Percentiles rank a stretch among this genome's conserved stretches.
Conservation (phyloP, 805 yeast species). For the Grigorovia yakushimaensis region DNA sequence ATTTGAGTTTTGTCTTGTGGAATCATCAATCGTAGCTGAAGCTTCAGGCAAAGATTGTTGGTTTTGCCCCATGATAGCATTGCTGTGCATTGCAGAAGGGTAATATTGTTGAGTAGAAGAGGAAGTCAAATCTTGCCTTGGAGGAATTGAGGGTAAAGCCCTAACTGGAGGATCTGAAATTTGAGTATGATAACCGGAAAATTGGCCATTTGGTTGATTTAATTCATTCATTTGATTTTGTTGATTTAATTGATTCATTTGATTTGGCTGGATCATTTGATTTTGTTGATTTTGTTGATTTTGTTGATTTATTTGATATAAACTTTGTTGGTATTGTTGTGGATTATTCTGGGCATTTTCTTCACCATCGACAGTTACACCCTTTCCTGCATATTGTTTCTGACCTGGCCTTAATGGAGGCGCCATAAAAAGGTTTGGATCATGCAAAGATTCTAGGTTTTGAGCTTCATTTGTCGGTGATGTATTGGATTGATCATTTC, state of each 20-base stretch:
- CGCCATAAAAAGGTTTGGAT: slow-evolving; percentile 26
- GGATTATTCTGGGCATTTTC: not conserved
- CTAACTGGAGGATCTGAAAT: not conserved
- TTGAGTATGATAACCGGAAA: no score
- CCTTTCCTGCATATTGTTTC: slow-evolving; percentile 22
- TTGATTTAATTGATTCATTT: not conserved
- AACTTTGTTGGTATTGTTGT: slow-evolving; percentile 4
- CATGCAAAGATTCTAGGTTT: slow-evolving; percentile 6
- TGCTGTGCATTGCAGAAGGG: not conserved
- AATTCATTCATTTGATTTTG: not conserved
- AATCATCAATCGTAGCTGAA: no score
- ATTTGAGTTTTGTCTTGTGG: no score
- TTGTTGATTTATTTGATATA: slow-evolving; percentile 4
- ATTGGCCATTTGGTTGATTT: no score
- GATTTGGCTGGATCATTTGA: not conserved
- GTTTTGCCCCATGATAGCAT: not conserved
- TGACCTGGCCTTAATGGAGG: slow-evolving; percentile 35
- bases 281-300: slow-evolving; percentile 5
- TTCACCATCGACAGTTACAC: slow-evolving; percentile 6
- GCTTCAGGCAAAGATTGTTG: no score
- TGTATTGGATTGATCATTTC: slow-evolving; percentile 3
- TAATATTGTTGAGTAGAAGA: slow-evolving; percentile 1
- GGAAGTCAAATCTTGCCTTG: not conserved
- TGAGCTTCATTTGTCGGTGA: slow-evolving; percentile 9
- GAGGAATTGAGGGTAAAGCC: slow-evolving; percentile 1